Base-by-base conservation (phyloP, 1,284 basidiomycete genomes). In the Flammula alnicola region DNA sequence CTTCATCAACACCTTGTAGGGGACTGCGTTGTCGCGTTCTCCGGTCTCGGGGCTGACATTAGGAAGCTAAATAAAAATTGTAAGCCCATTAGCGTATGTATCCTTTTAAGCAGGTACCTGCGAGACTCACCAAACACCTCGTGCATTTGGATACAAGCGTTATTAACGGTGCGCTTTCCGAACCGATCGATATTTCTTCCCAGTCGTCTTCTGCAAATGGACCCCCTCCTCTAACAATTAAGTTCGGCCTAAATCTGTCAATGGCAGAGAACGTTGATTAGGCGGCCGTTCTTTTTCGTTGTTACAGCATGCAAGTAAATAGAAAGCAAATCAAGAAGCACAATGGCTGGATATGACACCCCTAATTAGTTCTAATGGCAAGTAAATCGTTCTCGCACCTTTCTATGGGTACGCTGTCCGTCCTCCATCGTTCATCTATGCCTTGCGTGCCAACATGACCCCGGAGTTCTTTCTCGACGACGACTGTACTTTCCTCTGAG, bases 1-100 rank as follows among this genome's bases (percentile, higher is more conserved):
- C 70, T 85, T 86, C 78, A 82, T 81, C 8, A 88, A 64, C 14
- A 82, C 77, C 66, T 89, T 89, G 71, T 76, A 87, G 4, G 88
- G 88, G 3, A 91, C 85, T 1, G 86, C 84, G 16, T 74, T 74
- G 59, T 91, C 88, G n/a, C 81, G 76, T 20, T 77, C 63, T 25
- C 86, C 88, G 1, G 80, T 84, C 16, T 71, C 68, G 0, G 83
- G 77, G 58, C 81, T 79, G 9, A 91, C 78, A 56, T 91, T 91
- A 12, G 88, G 88, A 31, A 91, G 69, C 88, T 90, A 60, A 16
- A 50, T 33, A 16, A 35, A 37, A 37, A 35, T 9, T 19, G 20
- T 16, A 32, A 17, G 39, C 40, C 17, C 32, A 30, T 23, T 31
- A 11, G 3, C 37, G 37, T 37, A 29, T 29, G 30, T 35, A 29